Conservation (phyloP, 768 basidiomycete species). For the Suillus tomentosus region DNA sequence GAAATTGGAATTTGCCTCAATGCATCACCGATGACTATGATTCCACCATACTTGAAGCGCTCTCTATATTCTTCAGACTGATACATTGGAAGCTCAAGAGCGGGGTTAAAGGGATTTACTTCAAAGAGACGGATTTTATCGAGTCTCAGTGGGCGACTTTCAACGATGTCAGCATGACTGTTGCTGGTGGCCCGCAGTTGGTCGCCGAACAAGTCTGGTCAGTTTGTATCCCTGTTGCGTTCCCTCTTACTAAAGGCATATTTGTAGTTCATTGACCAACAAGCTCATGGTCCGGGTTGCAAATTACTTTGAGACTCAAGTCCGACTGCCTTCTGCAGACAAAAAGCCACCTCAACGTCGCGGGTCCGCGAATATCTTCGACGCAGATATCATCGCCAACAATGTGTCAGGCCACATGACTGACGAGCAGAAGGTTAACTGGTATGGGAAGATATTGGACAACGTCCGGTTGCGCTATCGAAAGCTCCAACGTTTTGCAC, state of each 20-base stretch:
- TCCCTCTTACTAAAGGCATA: constrained; percentile 1
- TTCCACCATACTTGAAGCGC: constrained; percentile 79
- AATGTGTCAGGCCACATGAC: constrained; percentile 55
- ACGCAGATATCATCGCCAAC: constrained; percentile 39
- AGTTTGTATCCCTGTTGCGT: constrained; percentile 25
- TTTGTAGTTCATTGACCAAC: constrained; percentile 81
- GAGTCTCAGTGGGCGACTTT: constrained; percentile 97
- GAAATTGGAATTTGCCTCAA: constrained; percentile 85
- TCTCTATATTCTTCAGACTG: constrained; percentile 89
- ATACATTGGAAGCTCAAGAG: constrained; percentile 97
- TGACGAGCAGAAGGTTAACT: constrained; percentile 77
- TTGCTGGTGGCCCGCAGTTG: constrained; percentile 82
- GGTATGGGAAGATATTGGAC: constrained; percentile 94
- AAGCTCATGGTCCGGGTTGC: constrained; percentile 91
- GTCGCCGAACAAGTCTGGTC: constrained; percentile 97
- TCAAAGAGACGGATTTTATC: constrained; percentile 97
- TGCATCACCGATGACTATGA: constrained; percentile 94
- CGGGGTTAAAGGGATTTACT: constrained; percentile 87
- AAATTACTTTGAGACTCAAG: constrained; percentile 93
- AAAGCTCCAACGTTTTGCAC: constrained; percentile 90
- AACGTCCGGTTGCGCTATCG: constrained; percentile 89
- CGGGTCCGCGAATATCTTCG: constrained; percentile 36
- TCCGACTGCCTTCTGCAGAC: constrained; percentile 65
- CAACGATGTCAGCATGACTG: constrained; percentile 87
- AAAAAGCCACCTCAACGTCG: constrained; percentile 31